Percentiles rank a stretch among this genome's conserved stretches.
phyloP scores from a whole-genome alignment of 768 basidiomycete species.

The Termitomyces titanicus region DNA sequence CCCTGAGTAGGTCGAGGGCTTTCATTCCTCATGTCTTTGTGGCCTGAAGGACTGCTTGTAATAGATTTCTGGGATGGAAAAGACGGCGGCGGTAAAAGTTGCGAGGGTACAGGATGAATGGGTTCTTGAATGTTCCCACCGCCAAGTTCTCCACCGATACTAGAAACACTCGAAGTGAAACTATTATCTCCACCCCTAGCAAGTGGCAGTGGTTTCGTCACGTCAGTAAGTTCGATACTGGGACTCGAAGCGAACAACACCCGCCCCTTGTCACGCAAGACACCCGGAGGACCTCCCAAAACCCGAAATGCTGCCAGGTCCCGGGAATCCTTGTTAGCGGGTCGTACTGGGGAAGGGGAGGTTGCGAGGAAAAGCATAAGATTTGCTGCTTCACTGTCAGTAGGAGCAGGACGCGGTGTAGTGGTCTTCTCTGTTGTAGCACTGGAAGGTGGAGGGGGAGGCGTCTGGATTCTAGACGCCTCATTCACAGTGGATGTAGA shows the following conservation, averaged over 20 bases:
- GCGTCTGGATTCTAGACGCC: slow-evolving; percentile 33
- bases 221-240: slow-evolving; percentile 10
- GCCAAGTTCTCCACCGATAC: slow-evolving; percentile 29
- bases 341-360: slow-evolving; percentile 76
- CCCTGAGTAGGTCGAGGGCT: slow-evolving; percentile 33
- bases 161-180: slow-evolving; percentile 37
- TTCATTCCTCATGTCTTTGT: slow-evolving; percentile 16
- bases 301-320: slow-evolving; percentile 57
- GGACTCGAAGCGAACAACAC: slow-evolving; percentile 58
- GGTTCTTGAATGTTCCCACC: slow-evolving; percentile 4
- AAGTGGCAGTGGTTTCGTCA: slow-evolving; percentile 11
- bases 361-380: slow-evolving; percentile 83
- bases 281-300: slow-evolving; percentile 39
- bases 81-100: slow-evolving; percentile 30
- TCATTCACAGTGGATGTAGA: slow-evolving; percentile 26
- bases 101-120: slow-evolving; percentile 13
- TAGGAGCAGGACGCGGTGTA: slow-evolving; percentile 51
- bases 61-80: slow-evolving; percentile 22
- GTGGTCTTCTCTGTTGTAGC: slow-evolving; percentile 21
- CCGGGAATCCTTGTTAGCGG: slow-evolving; percentile 47
- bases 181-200: slow-evolving; percentile 32
- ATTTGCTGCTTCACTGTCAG: slow-evolving; percentile 84
- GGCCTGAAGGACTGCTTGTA: slow-evolving; percentile 18
- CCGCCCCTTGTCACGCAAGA: slow-evolving; percentile 58
- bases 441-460: slow-evolving; percentile 28